Conservation (phyloP, 192 early-diverging fungal genomes). For the Cetraspora pellucida region DNA sequence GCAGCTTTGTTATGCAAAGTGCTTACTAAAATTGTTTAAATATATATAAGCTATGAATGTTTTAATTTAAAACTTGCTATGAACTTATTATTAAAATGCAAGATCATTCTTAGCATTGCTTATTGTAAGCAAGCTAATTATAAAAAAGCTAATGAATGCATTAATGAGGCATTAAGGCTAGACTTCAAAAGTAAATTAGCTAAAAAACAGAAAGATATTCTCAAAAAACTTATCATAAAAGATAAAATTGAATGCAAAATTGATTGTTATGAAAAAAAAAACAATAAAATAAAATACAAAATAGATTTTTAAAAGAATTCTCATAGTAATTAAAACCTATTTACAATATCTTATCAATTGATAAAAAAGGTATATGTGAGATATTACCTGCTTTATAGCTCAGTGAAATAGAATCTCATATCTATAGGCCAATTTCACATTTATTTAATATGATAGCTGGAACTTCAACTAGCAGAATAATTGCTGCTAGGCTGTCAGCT, state of each 20-base stretch:
- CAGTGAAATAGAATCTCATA: neutral
- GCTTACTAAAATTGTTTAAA: too few species aligned
- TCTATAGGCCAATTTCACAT: neutral
- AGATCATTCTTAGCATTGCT: neutral
- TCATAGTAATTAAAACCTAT: neutral
- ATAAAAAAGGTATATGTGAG: neutral
- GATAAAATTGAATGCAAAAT: too few species aligned
- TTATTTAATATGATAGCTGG: conserved; percentile 16
- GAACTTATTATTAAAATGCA: too few species aligned
- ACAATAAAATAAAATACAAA: too few species aligned
- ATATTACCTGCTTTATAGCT: conserved; percentile 16
- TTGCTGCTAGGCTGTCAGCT: too few species aligned
- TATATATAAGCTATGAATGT: too few species aligned
- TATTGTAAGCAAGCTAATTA: neutral
- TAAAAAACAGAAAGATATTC: too few species aligned
- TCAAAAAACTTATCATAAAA: too few species aligned
- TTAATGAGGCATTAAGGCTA: neutral
- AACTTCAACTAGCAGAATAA: neutral
- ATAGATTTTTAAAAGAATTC: too few species aligned
- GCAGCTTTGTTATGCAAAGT: too few species aligned
- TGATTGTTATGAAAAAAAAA: too few species aligned
- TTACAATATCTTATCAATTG: neutral
- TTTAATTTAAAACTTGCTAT: too few species aligned
- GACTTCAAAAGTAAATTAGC: neutral
- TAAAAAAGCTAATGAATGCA: neutral